These are phyloP conservation scores for Epithemia pelagica DNA, from an alignment of 108 stramenopile species.

Conservation along the genomic window DNA sequence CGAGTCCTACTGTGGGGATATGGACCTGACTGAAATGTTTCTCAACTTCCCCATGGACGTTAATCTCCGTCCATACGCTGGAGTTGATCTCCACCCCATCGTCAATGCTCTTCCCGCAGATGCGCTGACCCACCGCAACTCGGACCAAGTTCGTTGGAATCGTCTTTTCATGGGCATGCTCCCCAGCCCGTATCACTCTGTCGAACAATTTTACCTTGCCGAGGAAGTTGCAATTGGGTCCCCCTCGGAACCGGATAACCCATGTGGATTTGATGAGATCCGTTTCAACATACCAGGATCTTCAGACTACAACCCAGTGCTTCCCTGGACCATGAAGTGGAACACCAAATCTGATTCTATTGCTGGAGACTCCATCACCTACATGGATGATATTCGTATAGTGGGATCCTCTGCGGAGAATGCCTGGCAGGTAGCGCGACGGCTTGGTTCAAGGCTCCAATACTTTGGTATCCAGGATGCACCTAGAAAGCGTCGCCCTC, in stretches of 20 bases:
- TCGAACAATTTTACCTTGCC: not conserved
- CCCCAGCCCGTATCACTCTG: not conserved
- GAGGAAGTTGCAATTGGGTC: not conserved
- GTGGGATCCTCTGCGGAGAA: not conserved
- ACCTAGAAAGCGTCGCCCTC: too few species aligned
- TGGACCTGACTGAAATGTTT: too few species aligned
- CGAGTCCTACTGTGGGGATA: too few species aligned
- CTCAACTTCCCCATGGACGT: too few species aligned
- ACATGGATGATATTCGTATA: not conserved
- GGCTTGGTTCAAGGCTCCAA: too few species aligned
- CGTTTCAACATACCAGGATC: not conserved
- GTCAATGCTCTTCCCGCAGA: too few species aligned
- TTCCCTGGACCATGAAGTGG: constrained; percentile 2
- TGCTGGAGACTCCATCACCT: not conserved
- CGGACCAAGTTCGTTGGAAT: not conserved
- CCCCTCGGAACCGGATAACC: not conserved
- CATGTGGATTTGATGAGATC: not conserved
- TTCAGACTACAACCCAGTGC: not conserved
- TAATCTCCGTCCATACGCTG: too few species aligned
- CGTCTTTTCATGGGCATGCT: not conserved
- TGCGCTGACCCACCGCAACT: too few species aligned
- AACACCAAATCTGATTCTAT: not conserved
- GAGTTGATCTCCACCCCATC: too few species aligned
- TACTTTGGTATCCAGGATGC: too few species aligned
- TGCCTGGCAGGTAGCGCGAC: not conserved